A percentile compares a stretch with the other conserved stretches of the same genome.
phyloP scores from a whole-genome alignment of 441 rosid genomes.

The Lagerstroemia fauriei region DNA sequence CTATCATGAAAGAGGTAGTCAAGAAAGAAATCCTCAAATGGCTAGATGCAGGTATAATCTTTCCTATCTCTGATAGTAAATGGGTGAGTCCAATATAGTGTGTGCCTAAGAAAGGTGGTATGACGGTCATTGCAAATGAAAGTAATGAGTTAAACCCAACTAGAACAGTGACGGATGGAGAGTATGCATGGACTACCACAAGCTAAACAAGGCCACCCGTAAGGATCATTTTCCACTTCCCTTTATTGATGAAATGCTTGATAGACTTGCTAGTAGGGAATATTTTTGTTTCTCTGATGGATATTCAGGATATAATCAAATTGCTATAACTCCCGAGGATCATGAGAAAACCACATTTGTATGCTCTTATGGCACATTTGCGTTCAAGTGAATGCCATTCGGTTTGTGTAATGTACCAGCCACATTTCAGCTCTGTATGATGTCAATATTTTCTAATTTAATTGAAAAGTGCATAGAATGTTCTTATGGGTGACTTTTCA shows the following conservation, averaged over 20 bases:
- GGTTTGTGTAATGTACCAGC: neutral
- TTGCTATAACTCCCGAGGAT: neutral
- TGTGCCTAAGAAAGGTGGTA: neutral
- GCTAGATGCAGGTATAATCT: no score
- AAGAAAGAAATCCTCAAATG: no score
- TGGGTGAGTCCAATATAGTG: no score
- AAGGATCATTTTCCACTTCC: neutral
- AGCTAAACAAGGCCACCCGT: neutral
- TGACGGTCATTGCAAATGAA: neutral
- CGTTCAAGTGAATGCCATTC: neutral
- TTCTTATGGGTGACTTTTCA: neutral
- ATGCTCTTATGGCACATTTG: neutral
- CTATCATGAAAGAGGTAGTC: no score
- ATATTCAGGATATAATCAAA: neutral
- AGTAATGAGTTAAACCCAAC: neutral
- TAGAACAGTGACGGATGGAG: neutral
- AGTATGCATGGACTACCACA: neutral
- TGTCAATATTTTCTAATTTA: neutral
- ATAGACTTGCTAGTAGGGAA: neutral
- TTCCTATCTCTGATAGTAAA: no score
- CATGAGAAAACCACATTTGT: neutral
- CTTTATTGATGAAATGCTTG: neutral
- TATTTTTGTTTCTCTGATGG: neutral
- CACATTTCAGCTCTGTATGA: neutral
- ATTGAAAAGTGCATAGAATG: neutral